Conservation (phyloP, 2,329 filamentous ascomycete species). For the Didymella pomorum region DNA sequence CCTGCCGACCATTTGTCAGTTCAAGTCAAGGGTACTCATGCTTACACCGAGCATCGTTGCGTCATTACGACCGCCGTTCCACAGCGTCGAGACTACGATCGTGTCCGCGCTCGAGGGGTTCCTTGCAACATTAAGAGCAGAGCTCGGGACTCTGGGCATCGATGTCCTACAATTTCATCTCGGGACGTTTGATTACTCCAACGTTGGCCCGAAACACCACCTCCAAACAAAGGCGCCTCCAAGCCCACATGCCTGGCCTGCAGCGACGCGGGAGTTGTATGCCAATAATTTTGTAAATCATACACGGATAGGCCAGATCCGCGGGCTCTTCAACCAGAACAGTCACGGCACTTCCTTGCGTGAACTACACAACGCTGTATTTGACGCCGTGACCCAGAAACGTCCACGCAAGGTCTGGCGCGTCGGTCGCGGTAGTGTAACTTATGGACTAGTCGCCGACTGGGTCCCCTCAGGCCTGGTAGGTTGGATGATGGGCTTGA, state of each 20-base stretch:
- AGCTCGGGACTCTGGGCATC: conserved; percentile 78
- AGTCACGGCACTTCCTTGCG: conserved; percentile 74
- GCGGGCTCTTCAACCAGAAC: conserved; percentile 61
- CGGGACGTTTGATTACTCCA: conserved; percentile 85
- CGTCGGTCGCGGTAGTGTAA: conserved; percentile 82
- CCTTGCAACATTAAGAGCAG: conserved; percentile 78
- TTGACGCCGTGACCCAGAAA: conserved; percentile 81
- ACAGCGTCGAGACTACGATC: conserved; percentile 85
- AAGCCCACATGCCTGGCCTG: conserved; percentile 51
- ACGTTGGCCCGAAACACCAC: conserved; percentile 60
- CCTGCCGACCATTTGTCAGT: conserved; percentile 64
- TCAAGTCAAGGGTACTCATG: conserved; percentile 72
- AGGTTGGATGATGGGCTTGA: conserved; percentile 91
- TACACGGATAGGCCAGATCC: conserved; percentile 53
- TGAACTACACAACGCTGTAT: conserved; percentile 84
- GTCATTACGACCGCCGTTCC: conserved; percentile 80
- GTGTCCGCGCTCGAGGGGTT: conserved; percentile 88
- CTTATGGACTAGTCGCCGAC: conserved; percentile 85
- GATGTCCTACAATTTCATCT: conserved; percentile 88
- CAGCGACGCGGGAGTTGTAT: conserved; percentile 46
- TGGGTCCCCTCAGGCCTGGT: conserved; percentile 81
- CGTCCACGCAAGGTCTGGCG: conserved; percentile 69
- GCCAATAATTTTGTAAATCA: conserved; percentile 51
- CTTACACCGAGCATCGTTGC: conserved; percentile 82
- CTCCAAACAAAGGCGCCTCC: conserved; percentile 45